Base-by-base conservation (phyloP, 495 filamentous ascomycete genomes). In the Hyaloscypha finlandica region DNA sequence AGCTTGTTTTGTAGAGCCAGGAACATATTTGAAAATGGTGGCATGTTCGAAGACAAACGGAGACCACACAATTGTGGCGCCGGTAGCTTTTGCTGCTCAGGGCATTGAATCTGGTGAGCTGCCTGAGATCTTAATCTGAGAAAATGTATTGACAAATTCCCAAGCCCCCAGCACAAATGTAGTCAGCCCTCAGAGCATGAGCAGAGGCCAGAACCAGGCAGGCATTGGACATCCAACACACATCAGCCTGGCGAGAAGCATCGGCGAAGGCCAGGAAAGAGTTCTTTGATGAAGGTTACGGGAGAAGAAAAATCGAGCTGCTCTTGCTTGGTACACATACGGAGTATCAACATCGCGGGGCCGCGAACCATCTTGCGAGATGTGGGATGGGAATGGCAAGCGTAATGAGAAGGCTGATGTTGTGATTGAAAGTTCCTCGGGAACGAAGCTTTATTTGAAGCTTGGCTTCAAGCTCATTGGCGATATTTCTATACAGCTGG, bases 381-480 rank as follows among this genome's bases (percentile, higher is more conserved):
- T 87, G 84, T 82, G 84, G 83, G 4, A 80, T 82, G 48, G 71
- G 78, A 22, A 65, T 74, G 42, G 80, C 81, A 1, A 78, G 81
- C 68, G 51, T 35, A 68, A 77, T 25, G 72, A 75, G 8, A 5
- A 74, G 9, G 62, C 65, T 54, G 68, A 69, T 0, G 74, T 72
- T 2, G 71, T 76, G 33, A 73, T 76, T 59, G 71, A 73, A 6
- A 69, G 71, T 61, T 71, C 73, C 19, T 75, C 71, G 70, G 75
- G 73, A 25, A 22, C 64, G 9, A 4, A 31, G 20, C 56, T 77
- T 31, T 77, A 77, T 51, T 31, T n/a, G 25, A 69, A 69, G 59
- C 63, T 77, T 0, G 75, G 75, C 1, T 76, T 76, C 51, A 65
- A 51, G n/a, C 65, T 74, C 60, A 63, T 77, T 8, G 71, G 68